phyloP scores from a whole-genome alignment of 192 early-diverging fungal species.

The Coemansia sp. region DNA sequence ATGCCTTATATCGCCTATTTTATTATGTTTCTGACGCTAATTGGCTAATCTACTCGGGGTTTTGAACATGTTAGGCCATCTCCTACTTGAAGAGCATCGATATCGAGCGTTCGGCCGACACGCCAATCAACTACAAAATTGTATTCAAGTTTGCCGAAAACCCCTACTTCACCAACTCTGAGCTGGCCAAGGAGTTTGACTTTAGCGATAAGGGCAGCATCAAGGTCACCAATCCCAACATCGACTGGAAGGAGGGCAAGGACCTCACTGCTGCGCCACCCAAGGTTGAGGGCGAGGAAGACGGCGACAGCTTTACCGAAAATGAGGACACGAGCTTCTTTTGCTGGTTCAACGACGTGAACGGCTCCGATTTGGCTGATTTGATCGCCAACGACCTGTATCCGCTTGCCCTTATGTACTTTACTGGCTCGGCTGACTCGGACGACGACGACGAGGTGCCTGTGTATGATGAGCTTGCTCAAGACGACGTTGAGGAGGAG shows the following conservation, averaged over 20 bases:
- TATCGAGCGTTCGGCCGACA: slow-evolving; percentile 48
- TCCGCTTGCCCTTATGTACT: slow-evolving; percentile 92
- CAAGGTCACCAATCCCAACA: slow-evolving; percentile 55
- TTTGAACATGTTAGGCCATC: slow-evolving; percentile 55
- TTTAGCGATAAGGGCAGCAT: slow-evolving; percentile 60
- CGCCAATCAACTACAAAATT: slow-evolving; percentile 57
- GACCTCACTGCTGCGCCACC: slow-evolving; percentile 48
- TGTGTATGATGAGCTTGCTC: slow-evolving; percentile 53
- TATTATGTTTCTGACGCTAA: background rate
- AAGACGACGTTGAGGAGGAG: slow-evolving; percentile 31
- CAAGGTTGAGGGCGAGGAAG: slow-evolving; percentile 41
- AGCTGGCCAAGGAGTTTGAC: slow-evolving; percentile 60
- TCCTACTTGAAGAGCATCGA: slow-evolving; percentile 86
- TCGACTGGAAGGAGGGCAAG: slow-evolving; percentile 64
- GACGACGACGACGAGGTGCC: slow-evolving; percentile 75
- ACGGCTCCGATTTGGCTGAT: slow-evolving; percentile 50
- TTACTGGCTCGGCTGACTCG: slow-evolving; percentile 66
- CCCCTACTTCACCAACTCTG: slow-evolving; percentile 57
- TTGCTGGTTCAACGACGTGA: slow-evolving; percentile 52
- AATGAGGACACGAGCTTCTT: slow-evolving; percentile 54
- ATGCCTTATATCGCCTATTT: background rate
- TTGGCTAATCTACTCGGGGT: background rate
- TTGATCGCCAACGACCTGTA: slow-evolving; percentile 51
- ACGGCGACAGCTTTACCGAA: slow-evolving; percentile 43
- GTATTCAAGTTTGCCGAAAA: slow-evolving; percentile 59